A percentile compares a stretch with the other conserved stretches of the same genome.
phyloP scores from a whole-genome alignment of 2,329 filamentous ascomycete genomes.

The Lecanicillium sp. region DNA sequence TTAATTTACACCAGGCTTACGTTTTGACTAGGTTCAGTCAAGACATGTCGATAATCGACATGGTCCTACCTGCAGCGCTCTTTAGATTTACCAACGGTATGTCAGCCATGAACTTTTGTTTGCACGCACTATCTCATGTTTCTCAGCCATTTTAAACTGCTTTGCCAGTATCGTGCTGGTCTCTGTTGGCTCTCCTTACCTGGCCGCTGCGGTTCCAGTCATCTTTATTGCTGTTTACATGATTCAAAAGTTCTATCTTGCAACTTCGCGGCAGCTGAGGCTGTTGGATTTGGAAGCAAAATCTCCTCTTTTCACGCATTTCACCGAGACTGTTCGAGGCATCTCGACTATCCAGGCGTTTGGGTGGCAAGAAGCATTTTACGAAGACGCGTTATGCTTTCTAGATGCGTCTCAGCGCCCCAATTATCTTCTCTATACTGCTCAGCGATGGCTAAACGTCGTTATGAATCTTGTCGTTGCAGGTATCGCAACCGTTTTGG shows the following conservation, averaged over 20 bases:
- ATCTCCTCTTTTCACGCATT: constrained; percentile 39
- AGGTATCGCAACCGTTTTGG: background rate
- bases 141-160: too few relatives aligned
- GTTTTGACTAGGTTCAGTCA: too few relatives aligned
- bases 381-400: background rate
- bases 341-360: constrained; percentile 41
- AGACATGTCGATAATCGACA: too few relatives aligned
- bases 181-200: too few relatives aligned
- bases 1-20: too few relatives aligned
- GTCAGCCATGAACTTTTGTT: too few relatives aligned
- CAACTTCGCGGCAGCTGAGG: constrained; percentile 43
- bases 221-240: too few relatives aligned
- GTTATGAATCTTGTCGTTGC: background rate
- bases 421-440: background rate
- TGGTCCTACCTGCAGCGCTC: too few relatives aligned
- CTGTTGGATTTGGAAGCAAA: constrained; percentile 43
- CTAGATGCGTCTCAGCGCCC: background rate
- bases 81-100: too few relatives aligned
- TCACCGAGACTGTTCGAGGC: constrained; percentile 37
- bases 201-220: too few relatives aligned
- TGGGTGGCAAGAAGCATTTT: constrained; percentile 24
- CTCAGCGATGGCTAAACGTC: background rate
- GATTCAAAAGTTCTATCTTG: constrained; percentile 39
- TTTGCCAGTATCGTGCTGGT: too few relatives aligned
- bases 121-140: too few relatives aligned